Percentiles rank a stretch among this genome's conserved stretches.
These are phyloP conservation scores for Isoetes taiwanensis DNA, from an alignment of 75 land plant species.

Conservation along the genomic window DNA sequence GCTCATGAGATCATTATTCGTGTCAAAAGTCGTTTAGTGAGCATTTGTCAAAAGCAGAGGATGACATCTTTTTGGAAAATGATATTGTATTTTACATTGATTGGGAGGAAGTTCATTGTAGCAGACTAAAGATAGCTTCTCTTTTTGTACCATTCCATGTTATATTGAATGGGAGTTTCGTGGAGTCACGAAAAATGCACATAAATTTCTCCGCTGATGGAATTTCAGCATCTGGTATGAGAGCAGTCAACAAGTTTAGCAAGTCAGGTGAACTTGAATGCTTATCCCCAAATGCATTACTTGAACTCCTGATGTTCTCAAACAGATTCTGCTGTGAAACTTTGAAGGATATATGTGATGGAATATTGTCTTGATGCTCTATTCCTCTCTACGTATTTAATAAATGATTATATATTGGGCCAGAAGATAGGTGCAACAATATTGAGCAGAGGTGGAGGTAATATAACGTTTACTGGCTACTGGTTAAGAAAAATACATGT, in stretches of 20 bases:
- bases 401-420: too few relatives aligned
- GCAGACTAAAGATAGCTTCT: conserved; percentile 1
- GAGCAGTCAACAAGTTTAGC: background rate
- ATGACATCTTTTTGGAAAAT: background rate
- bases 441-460: too few relatives aligned
- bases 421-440: too few relatives aligned
- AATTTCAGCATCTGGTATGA: background rate
- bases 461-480: too few relatives aligned
- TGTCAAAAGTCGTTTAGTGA: too few relatives aligned
- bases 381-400: too few relatives aligned
- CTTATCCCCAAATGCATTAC: background rate
- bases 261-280: background rate
- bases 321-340: background rate
- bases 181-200: background rate
- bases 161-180: background rate
- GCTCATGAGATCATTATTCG: too few relatives aligned
- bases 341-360: background rate
- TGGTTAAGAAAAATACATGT: too few relatives aligned
- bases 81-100: background rate
- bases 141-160: background rate
- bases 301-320: background rate
- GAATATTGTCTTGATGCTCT: too few relatives aligned
- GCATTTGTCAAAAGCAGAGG: too few relatives aligned
- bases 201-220: background rate
- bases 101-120: background rate